phyloP scores from a whole-genome alignment of 495 filamentous ascomycete genomes.

The Penicillium lividum region DNA sequence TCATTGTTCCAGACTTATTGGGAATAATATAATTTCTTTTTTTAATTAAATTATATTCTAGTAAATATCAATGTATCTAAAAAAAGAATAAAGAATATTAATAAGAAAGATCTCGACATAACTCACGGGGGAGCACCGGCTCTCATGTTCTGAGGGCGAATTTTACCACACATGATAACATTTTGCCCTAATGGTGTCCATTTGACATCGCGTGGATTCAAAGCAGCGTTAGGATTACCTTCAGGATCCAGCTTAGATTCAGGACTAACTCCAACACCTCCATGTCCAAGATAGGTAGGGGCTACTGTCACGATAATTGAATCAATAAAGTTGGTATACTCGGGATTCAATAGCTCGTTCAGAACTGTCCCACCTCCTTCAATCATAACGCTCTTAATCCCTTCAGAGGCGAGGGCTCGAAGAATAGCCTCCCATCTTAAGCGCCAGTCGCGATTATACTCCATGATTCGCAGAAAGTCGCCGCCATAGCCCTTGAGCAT shows the following conservation, averaged over 20 bases:
- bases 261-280: constrained; percentile 72
- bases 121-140: neutral
- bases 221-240: constrained; percentile 53
- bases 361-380: constrained; percentile 82
- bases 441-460: constrained; percentile 51
- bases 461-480: constrained; percentile 48
- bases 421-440: constrained; percentile 66
- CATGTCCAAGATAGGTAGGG: constrained; percentile 77
- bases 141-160: constrained; percentile 21
- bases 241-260: constrained; percentile 49
- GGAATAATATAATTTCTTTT: neutral
- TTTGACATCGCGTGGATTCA: constrained; percentile 63
- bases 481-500: constrained; percentile 53
- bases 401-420: constrained; percentile 53
- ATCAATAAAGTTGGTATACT: constrained; percentile 64
- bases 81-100: too few relatives aligned
- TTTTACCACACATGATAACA: constrained; percentile 74
- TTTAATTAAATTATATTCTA: neutral
- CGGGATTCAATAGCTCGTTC: constrained; percentile 65
- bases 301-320: constrained; percentile 82
- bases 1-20: neutral
- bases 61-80: too few relatives aligned
- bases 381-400: constrained; percentile 80
- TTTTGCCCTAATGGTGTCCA: constrained; percentile 76
- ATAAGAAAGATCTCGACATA: too few relatives aligned